Conservation (phyloP, 345 rosid species). For the Cardamine resedifolia region DNA sequence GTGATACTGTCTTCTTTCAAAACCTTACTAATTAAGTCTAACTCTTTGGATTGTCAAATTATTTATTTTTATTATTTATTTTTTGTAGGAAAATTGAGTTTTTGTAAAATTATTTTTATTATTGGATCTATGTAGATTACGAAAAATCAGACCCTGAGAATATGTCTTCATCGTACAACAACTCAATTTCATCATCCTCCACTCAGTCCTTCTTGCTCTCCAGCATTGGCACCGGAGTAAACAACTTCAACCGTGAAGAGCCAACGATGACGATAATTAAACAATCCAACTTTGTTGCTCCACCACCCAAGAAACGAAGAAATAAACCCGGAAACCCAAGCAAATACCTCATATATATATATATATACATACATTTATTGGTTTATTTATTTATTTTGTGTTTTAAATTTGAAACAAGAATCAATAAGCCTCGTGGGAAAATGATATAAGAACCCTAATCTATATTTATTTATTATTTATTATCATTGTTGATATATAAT, state of each 20-base stretch:
- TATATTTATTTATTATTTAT: too few species aligned
- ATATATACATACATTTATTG: not conserved
- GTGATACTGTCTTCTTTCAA: constrained; percentile 38
- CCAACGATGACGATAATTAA: constrained; percentile 6
- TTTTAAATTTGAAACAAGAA: not conserved
- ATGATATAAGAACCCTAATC: constrained; percentile 21
- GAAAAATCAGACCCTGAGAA: constrained; percentile 17
- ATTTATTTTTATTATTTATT: too few species aligned
- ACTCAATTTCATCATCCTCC: constrained; percentile 29
- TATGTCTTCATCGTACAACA: constrained; percentile 37
- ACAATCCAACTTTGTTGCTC: constrained; percentile 45
- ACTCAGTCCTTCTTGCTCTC: constrained; percentile 30
- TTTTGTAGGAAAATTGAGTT: too few species aligned
- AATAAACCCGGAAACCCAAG: constrained; percentile 79
- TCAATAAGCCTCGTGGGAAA: not conserved
- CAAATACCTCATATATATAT: constrained; percentile 35
- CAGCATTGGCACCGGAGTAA: constrained; percentile 6
- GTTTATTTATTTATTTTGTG: not conserved
- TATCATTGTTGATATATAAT: too few species aligned
- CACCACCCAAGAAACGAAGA: constrained; percentile 64
- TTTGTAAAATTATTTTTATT: constrained; percentile 12
- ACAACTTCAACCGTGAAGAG: constrained; percentile 29
- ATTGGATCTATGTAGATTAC: constrained; percentile 34
- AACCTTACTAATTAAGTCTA: constrained; percentile 36
- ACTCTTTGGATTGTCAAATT: constrained; percentile 39